These are phyloP conservation scores for Arthromyces matolae DNA, from an alignment of 768 basidiomycete species.

Conservation along the genomic window DNA sequence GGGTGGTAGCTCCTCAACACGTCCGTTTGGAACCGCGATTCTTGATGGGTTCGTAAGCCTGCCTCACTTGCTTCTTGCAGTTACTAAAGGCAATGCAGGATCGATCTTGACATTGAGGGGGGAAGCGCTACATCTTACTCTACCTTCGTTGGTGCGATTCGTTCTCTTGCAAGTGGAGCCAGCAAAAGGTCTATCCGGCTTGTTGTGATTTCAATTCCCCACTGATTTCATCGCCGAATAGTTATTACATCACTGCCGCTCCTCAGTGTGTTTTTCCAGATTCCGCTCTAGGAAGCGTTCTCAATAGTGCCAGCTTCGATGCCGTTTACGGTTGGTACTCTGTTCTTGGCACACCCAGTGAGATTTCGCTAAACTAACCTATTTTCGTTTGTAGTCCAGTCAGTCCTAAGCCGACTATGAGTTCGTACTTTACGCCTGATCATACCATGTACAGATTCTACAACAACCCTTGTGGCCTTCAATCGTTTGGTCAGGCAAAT, in stretches of 20 bases:
- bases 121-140: constrained; percentile 48
- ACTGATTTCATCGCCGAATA: constrained; percentile 20
- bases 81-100: constrained; percentile 23
- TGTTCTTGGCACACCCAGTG: background rate
- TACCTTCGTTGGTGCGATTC: constrained; percentile 54
- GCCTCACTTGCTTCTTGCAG: background rate
- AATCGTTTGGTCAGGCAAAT: constrained; percentile 42
- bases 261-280: constrained; percentile 73
- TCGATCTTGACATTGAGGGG: constrained; percentile 78
- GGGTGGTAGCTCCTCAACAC: constrained; percentile 49
- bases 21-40: constrained; percentile 70
- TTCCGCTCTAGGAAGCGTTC: constrained; percentile 51
- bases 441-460: constrained; percentile 42
- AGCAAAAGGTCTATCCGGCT: constrained; percentile 44
- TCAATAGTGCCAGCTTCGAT: constrained; percentile 63
- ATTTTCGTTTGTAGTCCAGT: constrained; percentile 29
- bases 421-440: background rate
- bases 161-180: constrained; percentile 45
- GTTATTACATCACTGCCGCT: constrained; percentile 65
- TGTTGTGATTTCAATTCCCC: background rate
- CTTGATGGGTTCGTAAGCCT: constrained; percentile 55
- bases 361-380: background rate
- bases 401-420: constrained; percentile 6
- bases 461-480: constrained; percentile 51
- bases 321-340: constrained; percentile 53